Conservation (phyloP, 306 rosid species). For the Acacia melanoxylon region DNA sequence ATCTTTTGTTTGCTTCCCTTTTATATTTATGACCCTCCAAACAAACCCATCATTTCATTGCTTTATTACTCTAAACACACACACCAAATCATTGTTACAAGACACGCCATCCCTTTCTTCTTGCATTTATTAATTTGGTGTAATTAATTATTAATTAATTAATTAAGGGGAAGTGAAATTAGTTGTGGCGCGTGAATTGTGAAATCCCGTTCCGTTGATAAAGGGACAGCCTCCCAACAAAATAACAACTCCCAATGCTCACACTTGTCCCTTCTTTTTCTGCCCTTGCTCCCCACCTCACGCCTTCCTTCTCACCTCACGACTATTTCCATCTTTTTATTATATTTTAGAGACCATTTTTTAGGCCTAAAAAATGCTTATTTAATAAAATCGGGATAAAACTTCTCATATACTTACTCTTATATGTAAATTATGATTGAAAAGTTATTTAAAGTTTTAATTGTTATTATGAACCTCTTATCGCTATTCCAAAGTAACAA, state of each 20-base stretch:
- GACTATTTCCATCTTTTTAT: too few relatives aligned
- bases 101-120: background rate
- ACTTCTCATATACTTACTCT: too few relatives aligned
- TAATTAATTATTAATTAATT: background rate
- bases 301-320: background rate
- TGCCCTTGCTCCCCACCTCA: slow-evolving; percentile 37
- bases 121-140: background rate
- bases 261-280: slow-evolving; percentile 13
- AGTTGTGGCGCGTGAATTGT: background rate
- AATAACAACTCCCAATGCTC: slow-evolving; percentile 23
- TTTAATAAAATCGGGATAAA: too few relatives aligned
- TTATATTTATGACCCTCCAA: slow-evolving; percentile 32
- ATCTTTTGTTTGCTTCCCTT: slow-evolving; percentile 26
- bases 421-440: too few relatives aligned
- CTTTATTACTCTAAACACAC: slow-evolving; percentile 6
- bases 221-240: slow-evolving; percentile 30
- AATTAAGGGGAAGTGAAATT: background rate
- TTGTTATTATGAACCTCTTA: too few relatives aligned
- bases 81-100: background rate
- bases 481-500: too few relatives aligned
- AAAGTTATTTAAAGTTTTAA: too few relatives aligned
- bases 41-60: slow-evolving; percentile 42
- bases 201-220: background rate
- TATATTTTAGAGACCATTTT: too few relatives aligned
- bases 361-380: too few relatives aligned